Conservation (phyloP, 1,284 basidiomycete genomes). For the Tylopilus sp. region DNA sequence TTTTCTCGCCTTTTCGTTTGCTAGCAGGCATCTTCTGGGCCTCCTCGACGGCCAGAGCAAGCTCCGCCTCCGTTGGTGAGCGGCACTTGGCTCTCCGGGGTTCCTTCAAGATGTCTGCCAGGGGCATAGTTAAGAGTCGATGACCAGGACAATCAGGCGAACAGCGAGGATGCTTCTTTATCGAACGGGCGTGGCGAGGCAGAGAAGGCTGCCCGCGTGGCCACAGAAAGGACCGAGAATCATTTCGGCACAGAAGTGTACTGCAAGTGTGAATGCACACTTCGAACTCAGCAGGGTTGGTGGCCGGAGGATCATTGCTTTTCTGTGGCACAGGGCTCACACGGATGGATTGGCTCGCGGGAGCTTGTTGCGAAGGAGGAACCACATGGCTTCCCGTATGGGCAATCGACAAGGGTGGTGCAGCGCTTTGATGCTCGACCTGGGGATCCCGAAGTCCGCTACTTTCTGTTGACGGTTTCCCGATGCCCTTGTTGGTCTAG, state of each 20-base stretch:
- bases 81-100: constrained; percentile 26
- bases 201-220: constrained; percentile 20
- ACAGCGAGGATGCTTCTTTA: constrained; percentile 23
- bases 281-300: constrained; percentile 20
- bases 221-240: constrained; percentile 29
- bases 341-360: neutral
- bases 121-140: constrained; percentile 22
- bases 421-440: constrained; percentile 10
- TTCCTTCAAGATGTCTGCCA: constrained; percentile 19
- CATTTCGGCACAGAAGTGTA: constrained; percentile 25
- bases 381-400: neutral
- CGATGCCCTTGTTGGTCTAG: constrained; percentile 9
- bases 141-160: constrained; percentile 21
- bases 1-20: constrained; percentile 2
- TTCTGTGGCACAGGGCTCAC: constrained; percentile 6
- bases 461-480: constrained; percentile 9
- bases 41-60: constrained; percentile 19
- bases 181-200: constrained; percentile 28
- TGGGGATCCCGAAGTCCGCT: neutral
- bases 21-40: neutral
- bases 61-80: constrained; percentile 22
- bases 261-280: constrained; percentile 30
- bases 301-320: neutral
- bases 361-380: constrained; percentile 5
- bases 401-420: neutral